Evolutionary conservation across 1,284 basidiomycete species (phyloP).

Genomic region (Exobasidium rhododendri): DNA sequence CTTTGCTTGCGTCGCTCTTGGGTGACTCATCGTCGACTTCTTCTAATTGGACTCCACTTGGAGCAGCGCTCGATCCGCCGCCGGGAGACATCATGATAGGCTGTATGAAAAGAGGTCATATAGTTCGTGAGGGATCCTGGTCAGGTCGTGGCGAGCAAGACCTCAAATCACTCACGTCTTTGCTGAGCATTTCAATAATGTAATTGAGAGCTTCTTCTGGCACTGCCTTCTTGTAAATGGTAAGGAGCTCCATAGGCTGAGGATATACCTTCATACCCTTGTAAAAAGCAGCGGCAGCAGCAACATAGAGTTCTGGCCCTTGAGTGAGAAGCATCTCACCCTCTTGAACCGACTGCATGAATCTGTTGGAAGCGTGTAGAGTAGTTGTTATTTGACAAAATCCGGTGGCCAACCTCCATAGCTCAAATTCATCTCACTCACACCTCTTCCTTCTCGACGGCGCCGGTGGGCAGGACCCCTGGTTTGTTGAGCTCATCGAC

Average conservation of each 20-base stretch:
- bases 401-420: too few species aligned
- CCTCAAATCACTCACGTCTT: constrained; percentile 81
- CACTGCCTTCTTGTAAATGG: constrained; percentile 84
- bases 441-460: constrained; percentile 61
- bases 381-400: too few species aligned
- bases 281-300: constrained; percentile 86
- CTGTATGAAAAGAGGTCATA: too few species aligned
- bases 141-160: too few species aligned
- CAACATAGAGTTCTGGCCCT: constrained; percentile 61
- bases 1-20: neutral
- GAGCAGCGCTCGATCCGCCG: constrained; percentile 2
- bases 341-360: constrained; percentile 80
- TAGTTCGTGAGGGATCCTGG: too few species aligned
- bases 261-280: constrained; percentile 91
- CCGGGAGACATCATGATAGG: neutral
- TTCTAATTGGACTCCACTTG: constrained; percentile 22
- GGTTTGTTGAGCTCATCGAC: constrained; percentile 33
- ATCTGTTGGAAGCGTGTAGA: constrained; percentile 63
- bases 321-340: constrained; percentile 79
- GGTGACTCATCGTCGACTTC: constrained; percentile 33
- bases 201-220: constrained; percentile 82
- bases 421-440: too few species aligned
- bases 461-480: constrained; percentile 60
- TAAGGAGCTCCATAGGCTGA: constrained; percentile 74
- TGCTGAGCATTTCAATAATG: constrained; percentile 79